phyloP scores from a whole-genome alignment of 2,329 filamentous ascomycete species.

The Apiospora aurea region DNA sequence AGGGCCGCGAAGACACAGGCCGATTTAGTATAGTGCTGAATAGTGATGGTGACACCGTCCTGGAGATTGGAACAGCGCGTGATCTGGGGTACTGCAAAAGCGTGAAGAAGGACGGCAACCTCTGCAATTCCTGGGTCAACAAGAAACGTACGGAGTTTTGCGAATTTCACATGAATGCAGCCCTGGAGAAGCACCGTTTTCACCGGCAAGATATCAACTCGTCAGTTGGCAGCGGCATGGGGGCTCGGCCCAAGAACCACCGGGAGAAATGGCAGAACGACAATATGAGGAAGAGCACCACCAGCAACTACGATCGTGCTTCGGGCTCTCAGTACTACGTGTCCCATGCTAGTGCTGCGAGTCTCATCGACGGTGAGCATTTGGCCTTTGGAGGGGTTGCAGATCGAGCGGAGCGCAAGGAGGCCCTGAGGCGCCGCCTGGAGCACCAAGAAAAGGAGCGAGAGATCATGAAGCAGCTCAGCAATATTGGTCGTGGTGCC shows the following conservation, averaged over 20 bases:
- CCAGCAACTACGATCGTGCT: constrained; percentile 62
- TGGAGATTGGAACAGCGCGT: constrained; percentile 85
- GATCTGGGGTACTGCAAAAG: constrained; percentile 91
- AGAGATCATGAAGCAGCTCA: constrained; percentile 73
- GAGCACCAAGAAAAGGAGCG: constrained; percentile 74
- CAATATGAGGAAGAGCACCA: constrained; percentile 33
- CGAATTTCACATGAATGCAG: constrained; percentile 88
- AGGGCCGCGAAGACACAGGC: constrained; percentile 76
- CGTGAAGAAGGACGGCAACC: constrained; percentile 81
- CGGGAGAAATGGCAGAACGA: constrained; percentile 41
- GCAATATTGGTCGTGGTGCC: constrained; percentile 67
- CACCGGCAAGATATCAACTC: constrained; percentile 47
- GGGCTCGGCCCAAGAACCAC: constrained; percentile 31
- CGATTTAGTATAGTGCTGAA: constrained; percentile 86
- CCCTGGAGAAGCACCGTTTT: constrained; percentile 69
- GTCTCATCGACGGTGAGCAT: constrained; percentile 68
- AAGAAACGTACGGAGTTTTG: constrained; percentile 87
- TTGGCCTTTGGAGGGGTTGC: constrained; percentile 53
- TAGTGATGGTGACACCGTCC: constrained; percentile 84
- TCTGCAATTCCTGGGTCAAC: constrained; percentile 87
- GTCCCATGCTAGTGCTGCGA: constrained; percentile 60
- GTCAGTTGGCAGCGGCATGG: constrained; percentile 56
- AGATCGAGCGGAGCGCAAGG: constrained; percentile 67
- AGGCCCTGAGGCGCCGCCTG: constrained; percentile 69
- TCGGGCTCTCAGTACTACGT: constrained; percentile 66